Evolutionary conservation across 2,329 filamentous ascomycete genomes (phyloP), one percentile per base, ranked within the genome.

Genomic region (Aureobasidium sp.): DNA sequence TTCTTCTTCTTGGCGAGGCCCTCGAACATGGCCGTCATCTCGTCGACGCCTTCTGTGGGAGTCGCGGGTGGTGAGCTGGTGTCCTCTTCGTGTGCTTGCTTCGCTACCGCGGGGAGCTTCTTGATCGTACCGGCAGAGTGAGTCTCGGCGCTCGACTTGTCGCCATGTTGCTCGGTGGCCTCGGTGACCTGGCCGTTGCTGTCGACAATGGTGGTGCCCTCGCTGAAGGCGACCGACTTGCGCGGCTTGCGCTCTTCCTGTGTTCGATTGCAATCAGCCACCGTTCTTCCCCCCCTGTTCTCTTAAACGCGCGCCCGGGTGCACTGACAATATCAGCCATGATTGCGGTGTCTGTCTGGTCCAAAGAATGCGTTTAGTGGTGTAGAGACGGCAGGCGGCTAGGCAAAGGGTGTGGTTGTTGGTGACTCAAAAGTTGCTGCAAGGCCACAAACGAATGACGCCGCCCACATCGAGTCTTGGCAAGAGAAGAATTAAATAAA

Each of bases 181-280:
- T 88, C 86, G 70, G 84, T 90, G 72, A 96, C 85, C 73, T 87
- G 84, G 69, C 93, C 93, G 81, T 96, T 89, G 75, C 85, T 84
- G 79, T 95, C 89, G 74, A 96, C 92, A 69, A 96, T 85, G 66
- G 89, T 83, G 69, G 90, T 84, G 71, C 90, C 89, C 76, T 94
- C 89, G 73, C 87, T 92, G 75, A 97, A 97, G 66, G 91, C 87
- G 70, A 97, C 93, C 49, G 90, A 95, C 79, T 97, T 96, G 78
- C 92, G 88, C 70, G 87, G 85, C 75, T 89, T 91, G 72, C 83
- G 82, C 69, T 86, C 81, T 62, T 77, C 75, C 77, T 79, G 62
- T 58, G 19, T 38, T 38, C 3, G 13, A 29, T n/a, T 40, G 11
- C 35, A 27, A 17, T 65, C 67, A 63, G 65, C 21, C 40, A 45